Conservation (phyloP, 352 stramenopile genomes). For the Phytophthora pistaciae region DNA sequence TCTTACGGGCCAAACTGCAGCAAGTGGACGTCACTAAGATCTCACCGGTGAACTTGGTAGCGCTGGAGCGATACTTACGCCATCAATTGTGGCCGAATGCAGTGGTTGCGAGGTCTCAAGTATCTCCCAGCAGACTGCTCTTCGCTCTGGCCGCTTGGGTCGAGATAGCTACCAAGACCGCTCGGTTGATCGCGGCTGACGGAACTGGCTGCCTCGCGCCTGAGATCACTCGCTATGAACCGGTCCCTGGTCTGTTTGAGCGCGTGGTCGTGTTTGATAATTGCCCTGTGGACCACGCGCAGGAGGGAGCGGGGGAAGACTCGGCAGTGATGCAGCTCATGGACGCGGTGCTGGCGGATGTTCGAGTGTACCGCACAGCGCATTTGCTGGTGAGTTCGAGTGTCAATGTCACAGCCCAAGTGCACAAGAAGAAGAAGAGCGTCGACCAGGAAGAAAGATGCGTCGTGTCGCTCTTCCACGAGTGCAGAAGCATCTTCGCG, state of each 20-base stretch:
- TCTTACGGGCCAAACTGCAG: slow-evolving; percentile 64
- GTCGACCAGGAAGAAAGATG: slow-evolving; percentile 46
- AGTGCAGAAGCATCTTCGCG: slow-evolving; percentile 76
- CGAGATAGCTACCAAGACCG: slow-evolving; percentile 38
- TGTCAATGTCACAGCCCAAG: not conserved
- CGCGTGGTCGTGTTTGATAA: slow-evolving; percentile 68
- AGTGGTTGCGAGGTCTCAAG: slow-evolving; percentile 38
- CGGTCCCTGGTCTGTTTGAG: slow-evolving; percentile 70
- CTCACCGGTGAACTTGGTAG: slow-evolving; percentile 59
- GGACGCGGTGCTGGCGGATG: slow-evolving; percentile 68
- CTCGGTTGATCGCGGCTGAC: slow-evolving; percentile 47
- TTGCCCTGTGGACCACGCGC: slow-evolving; percentile 13
- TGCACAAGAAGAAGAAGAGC: slow-evolving; percentile 9
- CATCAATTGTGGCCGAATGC: slow-evolving; percentile 62
- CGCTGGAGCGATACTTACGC: slow-evolving; percentile 62
- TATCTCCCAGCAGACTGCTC: slow-evolving; percentile 42
- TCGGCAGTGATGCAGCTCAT: slow-evolving; percentile 58
- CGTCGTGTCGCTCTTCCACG: slow-evolving; percentile 76
- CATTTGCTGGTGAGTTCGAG: slow-evolving; percentile 38
- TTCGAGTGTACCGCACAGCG: slow-evolving; percentile 68
- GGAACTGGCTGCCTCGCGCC: slow-evolving; percentile 49
- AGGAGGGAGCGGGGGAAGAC: slow-evolving; percentile 32
- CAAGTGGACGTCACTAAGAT: slow-evolving; percentile 50
- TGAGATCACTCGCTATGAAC: slow-evolving; percentile 60
- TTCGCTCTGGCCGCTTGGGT: slow-evolving; percentile 64